A percentile compares a stretch with the other conserved stretches of the same genome.
Conservation (phyloP, 805 yeast species). For the Yamadazyma insecticola region DNA sequence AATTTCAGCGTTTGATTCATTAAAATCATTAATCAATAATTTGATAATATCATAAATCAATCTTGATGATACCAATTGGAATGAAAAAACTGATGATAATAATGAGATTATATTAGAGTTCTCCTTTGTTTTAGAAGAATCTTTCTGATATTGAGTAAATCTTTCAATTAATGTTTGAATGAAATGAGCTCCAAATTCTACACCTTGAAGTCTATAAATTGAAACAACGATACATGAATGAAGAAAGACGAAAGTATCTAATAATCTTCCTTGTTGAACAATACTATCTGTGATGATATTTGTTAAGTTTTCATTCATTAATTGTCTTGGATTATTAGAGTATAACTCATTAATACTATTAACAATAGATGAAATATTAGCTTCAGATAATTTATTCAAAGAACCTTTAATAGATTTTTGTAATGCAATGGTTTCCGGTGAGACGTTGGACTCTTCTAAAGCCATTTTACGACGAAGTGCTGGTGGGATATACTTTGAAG, state of each 20-base stretch:
- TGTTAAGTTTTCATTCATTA: slow-evolving; percentile 70
- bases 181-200: slow-evolving; percentile 84
- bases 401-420: slow-evolving; percentile 73
- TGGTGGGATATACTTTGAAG: slow-evolving; percentile 79
- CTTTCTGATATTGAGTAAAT: slow-evolving; percentile 43
- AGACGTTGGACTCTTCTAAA: slow-evolving; percentile 26
- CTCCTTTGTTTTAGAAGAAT: slow-evolving; percentile 34
- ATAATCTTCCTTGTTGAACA: slow-evolving; percentile 54
- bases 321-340: slow-evolving; percentile 65
- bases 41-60: slow-evolving; percentile 74
- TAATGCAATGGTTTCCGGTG: slow-evolving; percentile 42
- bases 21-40: slow-evolving; percentile 47
- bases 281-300: slow-evolving; percentile 61
- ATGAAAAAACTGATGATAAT: slow-evolving; percentile 69
- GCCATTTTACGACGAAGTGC: slow-evolving; percentile 61
- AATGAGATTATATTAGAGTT: slow-evolving; percentile 68
- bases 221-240: slow-evolving; percentile 78
- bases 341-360: slow-evolving; percentile 64
- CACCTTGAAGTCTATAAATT: slow-evolving; percentile 73
- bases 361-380: slow-evolving; percentile 69
- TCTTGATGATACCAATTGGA: slow-evolving; percentile 70
- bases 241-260: slow-evolving; percentile 74
- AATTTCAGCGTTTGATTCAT: slow-evolving; percentile 73
- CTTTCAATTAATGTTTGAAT: slow-evolving; percentile 76
- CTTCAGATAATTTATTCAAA: slow-evolving; percentile 83